Evolutionary conservation across 2,329 filamentous ascomycete species (phyloP), one percentile per base, ranked within the genome.

Genomic region (Didymella segeticola): DNA sequence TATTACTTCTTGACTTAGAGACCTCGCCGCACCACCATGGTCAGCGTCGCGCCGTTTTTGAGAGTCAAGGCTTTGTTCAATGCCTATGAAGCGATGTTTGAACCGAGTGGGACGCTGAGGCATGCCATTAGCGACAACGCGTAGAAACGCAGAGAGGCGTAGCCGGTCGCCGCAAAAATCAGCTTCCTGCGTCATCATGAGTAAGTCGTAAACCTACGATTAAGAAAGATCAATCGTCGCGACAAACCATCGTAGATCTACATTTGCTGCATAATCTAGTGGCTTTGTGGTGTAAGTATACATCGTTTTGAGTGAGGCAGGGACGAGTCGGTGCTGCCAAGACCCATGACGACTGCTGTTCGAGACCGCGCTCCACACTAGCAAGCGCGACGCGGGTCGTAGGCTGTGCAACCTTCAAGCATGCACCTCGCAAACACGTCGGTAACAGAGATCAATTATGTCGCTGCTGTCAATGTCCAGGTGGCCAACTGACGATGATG

Each of bases 401-500:
- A 41, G 29, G 39, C 25, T 43, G 50, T 45, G 48, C 39, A 52
- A 56, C 41, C 51, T 54, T 48, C 33, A 37, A 43, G 29, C 31
- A 48, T 48, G 51, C 38, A 39, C 5, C 23, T 22, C 31, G 30
- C 33, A 36, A 41, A 49, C 45, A 30, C 51, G 56, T 37, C 34
- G 30, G 39, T 22, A 27, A 56, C 29, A 38, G 31, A 38, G 37
- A 9, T 30, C 41, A 19, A 62, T 30, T 10, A 72, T 72, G 68
- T 68, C 70, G 34, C 56, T 57, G n/a, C 64, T 68, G 4, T 47
- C 66, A 17, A 69, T 64, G 14, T 67, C 70, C 6, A 61, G 54
- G 42, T 73, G 67, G 69, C 61, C 64, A 30, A 56, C 48, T 8
- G 60, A 66, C 19, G 64, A 66, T 7, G 64, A 62, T n/a, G 68